Base-by-base conservation (phyloP, 2,329 filamentous ascomycete genomes). In the Chrysoporthe puriensis region DNA sequence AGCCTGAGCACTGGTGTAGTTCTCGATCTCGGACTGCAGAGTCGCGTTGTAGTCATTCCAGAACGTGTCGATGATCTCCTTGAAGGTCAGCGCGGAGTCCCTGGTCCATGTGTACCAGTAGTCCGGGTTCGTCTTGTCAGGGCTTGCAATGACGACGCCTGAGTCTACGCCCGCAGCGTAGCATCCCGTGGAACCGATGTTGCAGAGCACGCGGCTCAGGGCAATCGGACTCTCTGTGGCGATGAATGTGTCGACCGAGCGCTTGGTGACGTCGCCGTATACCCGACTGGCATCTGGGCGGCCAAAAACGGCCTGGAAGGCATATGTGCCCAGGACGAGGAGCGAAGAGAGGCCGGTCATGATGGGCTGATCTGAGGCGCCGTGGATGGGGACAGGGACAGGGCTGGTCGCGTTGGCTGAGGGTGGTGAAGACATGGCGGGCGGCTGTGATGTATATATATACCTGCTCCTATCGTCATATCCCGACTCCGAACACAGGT, bases 51-150 rank as follows among this genome's bases (percentile, higher is more conserved):
- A 91, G 62, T 80, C 80, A 67, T 86, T 80, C 58, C 79, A 74
- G 75, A 93, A 90, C 26, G 86, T 82, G 72, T 94, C 91, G 9
- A 91, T 81, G 18, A 94, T 78, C 34, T 82, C 81, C 79, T 92
- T 93, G 80, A 91, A 87, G 2, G 88, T 87, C 42, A 94, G 82
- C 34, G 89, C 90, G 18, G 90, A 85, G 76, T 95, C 92, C 73
- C 92, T 82, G 1, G 89, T 93, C 92, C 92, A 95, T 0, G 90
- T 93, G 74, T 88, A 94, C 74, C 86, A 94, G 77, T 94, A 90
- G 72, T 88, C 80, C 5, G 87, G 88, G 62, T 85, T 78, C 18
- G 71, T 71, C 46, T 78, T 85, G 70, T 83, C 85, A 4, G 88
- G 88, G 54, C 83, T 85, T 18, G 88, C 88, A 73, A 90, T 78